Evolutionary conservation across 768 basidiomycete species (phyloP).

Genomic region (Tricholoma sp.): DNA sequence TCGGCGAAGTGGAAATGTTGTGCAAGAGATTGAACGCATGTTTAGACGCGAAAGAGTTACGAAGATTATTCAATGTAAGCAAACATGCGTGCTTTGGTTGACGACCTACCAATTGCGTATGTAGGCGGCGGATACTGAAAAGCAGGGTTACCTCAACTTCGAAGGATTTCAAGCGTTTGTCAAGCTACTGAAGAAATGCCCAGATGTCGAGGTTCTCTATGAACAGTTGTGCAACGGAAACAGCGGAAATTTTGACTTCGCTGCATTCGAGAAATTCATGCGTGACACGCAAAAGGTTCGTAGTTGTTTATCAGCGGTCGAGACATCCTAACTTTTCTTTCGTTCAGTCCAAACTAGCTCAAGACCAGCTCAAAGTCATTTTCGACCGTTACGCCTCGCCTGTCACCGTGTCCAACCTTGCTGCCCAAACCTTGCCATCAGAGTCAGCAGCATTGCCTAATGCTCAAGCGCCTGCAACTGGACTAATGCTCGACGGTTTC

Average conservation of each 20-base stretch:
- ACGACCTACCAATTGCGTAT: not conserved
- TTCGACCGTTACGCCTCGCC: conserved; percentile 11
- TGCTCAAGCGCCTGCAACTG: conserved; percentile 7
- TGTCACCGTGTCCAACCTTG: not conserved
- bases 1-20: conserved; percentile 66
- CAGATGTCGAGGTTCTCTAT: conserved; percentile 72
- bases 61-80: conserved; percentile 53
- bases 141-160: conserved; percentile 65
- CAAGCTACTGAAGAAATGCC: conserved; percentile 75
- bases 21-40: conserved; percentile 69
- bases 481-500: conserved; percentile 60
- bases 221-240: conserved; percentile 26
- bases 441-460: conserved; percentile 2
- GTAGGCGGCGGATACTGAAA: conserved; percentile 59
- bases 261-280: conserved; percentile 43
- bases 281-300: conserved; percentile 36
- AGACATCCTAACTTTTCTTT: not conserved
- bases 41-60: conserved; percentile 46
- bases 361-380: conserved; percentile 3
- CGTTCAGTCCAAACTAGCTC: conserved; percentile 1
- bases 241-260: conserved; percentile 35
- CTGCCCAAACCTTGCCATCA: conserved; percentile 14
- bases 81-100: not conserved
- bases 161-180: conserved; percentile 78
- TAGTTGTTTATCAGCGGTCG: not conserved